Conservation (phyloP, 495 filamentous ascomycete species). For the Parmelia sp. region DNA sequence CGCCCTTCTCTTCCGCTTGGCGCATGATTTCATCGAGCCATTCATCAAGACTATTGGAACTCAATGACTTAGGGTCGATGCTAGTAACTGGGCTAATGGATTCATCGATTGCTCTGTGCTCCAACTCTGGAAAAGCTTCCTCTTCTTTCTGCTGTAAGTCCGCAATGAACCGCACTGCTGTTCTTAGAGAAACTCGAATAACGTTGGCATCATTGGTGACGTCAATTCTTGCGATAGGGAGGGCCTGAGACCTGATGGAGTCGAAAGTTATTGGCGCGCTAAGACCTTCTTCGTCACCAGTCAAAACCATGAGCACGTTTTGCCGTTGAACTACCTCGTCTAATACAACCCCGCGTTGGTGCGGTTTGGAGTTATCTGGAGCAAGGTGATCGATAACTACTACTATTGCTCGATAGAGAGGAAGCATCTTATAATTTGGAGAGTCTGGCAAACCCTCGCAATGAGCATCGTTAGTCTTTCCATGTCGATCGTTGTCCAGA, state of each 20-base stretch:
- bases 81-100: too few species aligned
- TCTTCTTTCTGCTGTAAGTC: background rate
- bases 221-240: constrained; percentile 7
- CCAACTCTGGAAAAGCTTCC: too few species aligned
- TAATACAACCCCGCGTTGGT: background rate
- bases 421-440: constrained; percentile 6
- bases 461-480: too few species aligned
- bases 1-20: too few species aligned
- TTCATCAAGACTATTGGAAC: too few species aligned
- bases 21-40: too few species aligned
- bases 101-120: too few species aligned
- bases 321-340: background rate
- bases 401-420: constrained; percentile 13
- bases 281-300: constrained; percentile 6
- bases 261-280: constrained; percentile 10
- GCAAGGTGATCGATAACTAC: constrained; percentile 6
- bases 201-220: background rate
- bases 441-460: too few species aligned
- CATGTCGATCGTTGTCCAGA: background rate
- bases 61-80: too few species aligned
- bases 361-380: background rate
- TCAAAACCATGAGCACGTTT: background rate
- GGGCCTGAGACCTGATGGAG: background rate
- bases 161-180: background rate
- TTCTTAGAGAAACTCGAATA: background rate